phyloP scores from a whole-genome alignment of 257 asterid genomes.

The Ilex aquifolium region DNA sequence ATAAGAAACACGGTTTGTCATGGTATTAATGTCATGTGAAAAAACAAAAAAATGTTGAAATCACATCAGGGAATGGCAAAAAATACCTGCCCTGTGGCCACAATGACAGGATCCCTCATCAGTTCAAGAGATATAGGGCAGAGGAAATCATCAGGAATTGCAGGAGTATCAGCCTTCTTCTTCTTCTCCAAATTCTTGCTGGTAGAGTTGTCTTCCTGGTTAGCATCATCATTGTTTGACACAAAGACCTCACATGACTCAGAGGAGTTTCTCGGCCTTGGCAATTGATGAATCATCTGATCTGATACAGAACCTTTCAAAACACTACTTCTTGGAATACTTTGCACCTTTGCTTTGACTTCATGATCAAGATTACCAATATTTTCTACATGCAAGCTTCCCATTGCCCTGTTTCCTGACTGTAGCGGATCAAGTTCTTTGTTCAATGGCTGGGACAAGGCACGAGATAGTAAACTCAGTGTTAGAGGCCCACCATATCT shows the following conservation, averaged over 20 bases:
- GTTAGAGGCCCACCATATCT: conserved; percentile 72
- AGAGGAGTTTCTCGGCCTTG: conserved; percentile 25
- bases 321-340: conserved; percentile 23
- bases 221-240: conserved; percentile 29
- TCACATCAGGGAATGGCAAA: not conserved
- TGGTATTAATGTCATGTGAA: too few relatives aligned
- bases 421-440: conserved; percentile 56
- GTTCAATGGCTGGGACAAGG: conserved; percentile 62
- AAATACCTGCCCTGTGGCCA: conserved; percentile 63
- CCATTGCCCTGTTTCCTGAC: conserved; percentile 31
- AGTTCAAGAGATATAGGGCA: conserved; percentile 95
- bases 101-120: conserved; percentile 95
- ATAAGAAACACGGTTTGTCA: too few relatives aligned
- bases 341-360: conserved; percentile 27
- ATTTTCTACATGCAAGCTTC: conserved; percentile 44
- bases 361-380: conserved; percentile 54
- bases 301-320: conserved; percentile 27
- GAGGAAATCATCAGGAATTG: conserved; percentile 69
- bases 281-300: conserved; percentile 21
- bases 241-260: conserved; percentile 27
- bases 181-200: conserved; percentile 44
- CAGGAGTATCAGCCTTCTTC: conserved; percentile 50
- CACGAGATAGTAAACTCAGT: conserved; percentile 46
- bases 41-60: too few relatives aligned
- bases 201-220: conserved; percentile 23